Base-by-base conservation (phyloP, 441 rosid genomes). In the Geranium incanum region DNA sequence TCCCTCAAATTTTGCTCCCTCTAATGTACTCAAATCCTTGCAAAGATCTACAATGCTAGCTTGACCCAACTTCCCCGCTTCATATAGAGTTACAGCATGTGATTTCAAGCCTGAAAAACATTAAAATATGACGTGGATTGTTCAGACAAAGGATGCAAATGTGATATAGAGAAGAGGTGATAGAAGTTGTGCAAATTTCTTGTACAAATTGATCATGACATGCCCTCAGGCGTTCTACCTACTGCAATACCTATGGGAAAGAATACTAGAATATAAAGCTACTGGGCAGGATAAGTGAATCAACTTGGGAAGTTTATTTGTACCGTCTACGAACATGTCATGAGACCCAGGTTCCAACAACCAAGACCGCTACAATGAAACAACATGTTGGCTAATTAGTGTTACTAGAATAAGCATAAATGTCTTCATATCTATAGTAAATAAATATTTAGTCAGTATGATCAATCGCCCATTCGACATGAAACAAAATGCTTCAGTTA, bases 71-170 rank as follows among this genome's bases (percentile, higher is more conserved):
- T 92, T 95, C 72, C 99, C 97, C 64, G 98, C 99, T 89, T 95
- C 99, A 72, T 95, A 95, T 71, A 95, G 82, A 16, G 99, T 95
- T 70, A 93, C 98, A 68, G 99, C 99, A 87, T 93, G 99, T 76
- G 97, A 88, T 81, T 92, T 95, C 81, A 95, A 85, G 55, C 99
- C 99, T 95, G 88, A 79, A 84, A 77, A 12, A 43, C 50, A 43
- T 6, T 55, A 6, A 76, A 50, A 38, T 0, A 21, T 11, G 28
- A 37, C 37, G 57, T 66, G 13, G 36, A 7, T 8, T 57, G 38
- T 73, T 68, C 13, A 57, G 18, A 5, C 8, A 71, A 62, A 62
- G 9, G 63, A 71, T 39, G 6, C 3, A 33, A 5, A 33, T 36
- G 19, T 36, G 43, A 66, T 1, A 13, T 7, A 62, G 13, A 60